A percentile compares a stretch with the other conserved stretches of the same genome.
phyloP scores from a whole-genome alignment of 192 early-diverging fungal species.

The Podila epigama region DNA sequence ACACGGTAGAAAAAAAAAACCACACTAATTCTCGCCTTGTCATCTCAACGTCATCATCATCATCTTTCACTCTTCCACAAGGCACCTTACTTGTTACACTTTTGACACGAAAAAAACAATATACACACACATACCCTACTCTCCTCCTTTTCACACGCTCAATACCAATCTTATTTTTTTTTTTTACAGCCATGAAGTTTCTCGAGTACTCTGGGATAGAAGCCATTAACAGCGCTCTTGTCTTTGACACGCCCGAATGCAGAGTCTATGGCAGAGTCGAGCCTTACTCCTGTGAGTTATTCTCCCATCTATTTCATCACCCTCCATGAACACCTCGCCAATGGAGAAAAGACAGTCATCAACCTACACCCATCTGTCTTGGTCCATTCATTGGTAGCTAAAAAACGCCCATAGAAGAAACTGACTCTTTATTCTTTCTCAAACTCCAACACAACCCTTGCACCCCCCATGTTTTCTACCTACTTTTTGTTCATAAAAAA shows the following conservation, averaged over 20 bases:
- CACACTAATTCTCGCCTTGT: too few relatives aligned
- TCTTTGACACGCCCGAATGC: conserved; percentile 87
- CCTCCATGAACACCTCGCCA: too few relatives aligned
- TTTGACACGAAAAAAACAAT: too few relatives aligned
- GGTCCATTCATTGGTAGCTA: neutral
- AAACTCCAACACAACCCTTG: neutral
- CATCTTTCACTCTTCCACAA: too few relatives aligned
- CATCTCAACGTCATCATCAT: too few relatives aligned
- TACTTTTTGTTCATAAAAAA: neutral
- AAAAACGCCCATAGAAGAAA: too few relatives aligned
- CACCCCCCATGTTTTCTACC: neutral
- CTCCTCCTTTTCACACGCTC: neutral
- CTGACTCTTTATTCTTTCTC: neutral
- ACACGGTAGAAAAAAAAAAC: too few relatives aligned
- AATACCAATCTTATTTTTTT: neutral
- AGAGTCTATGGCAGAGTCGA: conserved; percentile 86
- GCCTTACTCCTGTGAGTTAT: conserved; percentile 89
- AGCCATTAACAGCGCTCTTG: conserved; percentile 83
- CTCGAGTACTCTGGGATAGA: conserved; percentile 84
- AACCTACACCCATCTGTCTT: neutral
- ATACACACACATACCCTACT: too few relatives aligned
- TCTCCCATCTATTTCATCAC: neutral
- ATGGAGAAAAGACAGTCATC: neutral
- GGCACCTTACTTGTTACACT: too few relatives aligned
- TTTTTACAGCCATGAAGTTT: conserved; percentile 77